phyloP scores from a whole-genome alignment of 23 red algal genomes.

The Gracilaria vermiculophylla region DNA sequence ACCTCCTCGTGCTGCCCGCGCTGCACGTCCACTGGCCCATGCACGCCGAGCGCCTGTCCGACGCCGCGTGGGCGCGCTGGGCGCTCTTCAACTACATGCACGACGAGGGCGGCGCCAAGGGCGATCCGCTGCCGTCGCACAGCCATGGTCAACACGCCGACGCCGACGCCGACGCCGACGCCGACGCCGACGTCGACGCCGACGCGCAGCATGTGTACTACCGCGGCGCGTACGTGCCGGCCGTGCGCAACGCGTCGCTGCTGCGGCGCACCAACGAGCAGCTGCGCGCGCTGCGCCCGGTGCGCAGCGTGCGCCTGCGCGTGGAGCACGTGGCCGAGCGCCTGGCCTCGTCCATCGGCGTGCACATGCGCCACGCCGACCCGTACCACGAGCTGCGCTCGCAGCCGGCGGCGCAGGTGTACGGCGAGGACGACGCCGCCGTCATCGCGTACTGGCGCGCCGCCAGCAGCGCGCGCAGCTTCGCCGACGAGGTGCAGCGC shows the following conservation, averaged over 20 bases:
- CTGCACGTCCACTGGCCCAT: slow-evolving; percentile 1
- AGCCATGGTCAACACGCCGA: too few relatives aligned
- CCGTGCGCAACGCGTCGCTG: neutral
- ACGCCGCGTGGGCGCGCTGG: slow-evolving; percentile 31
- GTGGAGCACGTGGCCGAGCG: neutral
- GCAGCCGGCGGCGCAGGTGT: neutral
- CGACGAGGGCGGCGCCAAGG: slow-evolving; percentile 39
- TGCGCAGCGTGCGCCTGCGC: neutral
- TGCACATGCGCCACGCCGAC: slow-evolving; percentile 64
- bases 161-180: too few relatives aligned
- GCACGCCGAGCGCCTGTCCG: neutral
- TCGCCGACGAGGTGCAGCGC: slow-evolving; percentile 18
- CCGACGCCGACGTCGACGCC: too few relatives aligned
- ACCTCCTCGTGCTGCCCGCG: neutral
- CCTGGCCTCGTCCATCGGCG: slow-evolving; percentile 16
- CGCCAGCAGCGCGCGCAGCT: neutral
- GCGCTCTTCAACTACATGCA: slow-evolving; percentile 65
- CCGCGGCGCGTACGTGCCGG: slow-evolving; percentile 60
- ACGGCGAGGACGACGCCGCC: slow-evolving; percentile 12
- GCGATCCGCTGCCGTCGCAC: slow-evolving; percentile 32
- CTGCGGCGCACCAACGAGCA: slow-evolving; percentile 38
- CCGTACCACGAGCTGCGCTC: slow-evolving; percentile 21
- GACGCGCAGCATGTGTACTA: slow-evolving; percentile 45
- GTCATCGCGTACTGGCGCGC: slow-evolving; percentile 51
- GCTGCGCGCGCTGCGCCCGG: slow-evolving; percentile 32